A percentile compares a stretch with the other conserved stretches of the same genome.
Evolutionary conservation across 805 yeast species (phyloP).

Genomic region (Candida takata): DNA sequence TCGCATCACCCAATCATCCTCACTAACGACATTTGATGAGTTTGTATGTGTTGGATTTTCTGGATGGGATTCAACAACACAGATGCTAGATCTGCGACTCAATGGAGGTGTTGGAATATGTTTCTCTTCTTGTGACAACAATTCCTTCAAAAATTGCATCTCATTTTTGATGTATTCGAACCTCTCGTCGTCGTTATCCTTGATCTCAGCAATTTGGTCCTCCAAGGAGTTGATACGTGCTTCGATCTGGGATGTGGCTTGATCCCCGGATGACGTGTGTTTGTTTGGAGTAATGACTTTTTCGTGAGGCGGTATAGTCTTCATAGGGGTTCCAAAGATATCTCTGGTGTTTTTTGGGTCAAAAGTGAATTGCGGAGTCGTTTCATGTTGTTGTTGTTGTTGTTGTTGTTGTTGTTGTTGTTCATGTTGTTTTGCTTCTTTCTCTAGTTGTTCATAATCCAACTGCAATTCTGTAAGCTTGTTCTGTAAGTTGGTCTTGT

Average conservation of each 20-base stretch:
- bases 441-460: constrained; percentile 21
- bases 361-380: constrained; percentile 4
- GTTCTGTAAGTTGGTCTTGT: constrained; percentile 10
- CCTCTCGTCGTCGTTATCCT: constrained; percentile 9
- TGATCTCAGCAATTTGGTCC: not conserved
- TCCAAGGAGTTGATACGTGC: constrained; percentile 10
- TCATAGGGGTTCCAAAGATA: constrained; percentile 8
- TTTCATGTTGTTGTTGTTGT: not conserved
- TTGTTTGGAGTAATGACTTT: not conserved
- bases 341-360: constrained; percentile 14
- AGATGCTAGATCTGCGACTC: not conserved
- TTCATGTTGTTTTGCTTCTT: constrained; percentile 3
- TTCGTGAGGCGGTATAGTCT: constrained; percentile 1
- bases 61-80: not conserved
- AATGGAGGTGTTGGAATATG: not conserved
- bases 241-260: constrained; percentile 3
- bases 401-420: not conserved
- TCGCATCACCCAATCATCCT: constrained; percentile 27
- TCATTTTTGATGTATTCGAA: constrained; percentile 17
- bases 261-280: not conserved
- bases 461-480: constrained; percentile 11
- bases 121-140: constrained; percentile 1
- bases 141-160: constrained; percentile 16
- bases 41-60: not conserved
- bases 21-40: constrained; percentile 15